Evolutionary conservation across 169 alveolate species (phyloP), one percentile per base, ranked within the genome.

Genomic region (Neospora caninum): DNA sequence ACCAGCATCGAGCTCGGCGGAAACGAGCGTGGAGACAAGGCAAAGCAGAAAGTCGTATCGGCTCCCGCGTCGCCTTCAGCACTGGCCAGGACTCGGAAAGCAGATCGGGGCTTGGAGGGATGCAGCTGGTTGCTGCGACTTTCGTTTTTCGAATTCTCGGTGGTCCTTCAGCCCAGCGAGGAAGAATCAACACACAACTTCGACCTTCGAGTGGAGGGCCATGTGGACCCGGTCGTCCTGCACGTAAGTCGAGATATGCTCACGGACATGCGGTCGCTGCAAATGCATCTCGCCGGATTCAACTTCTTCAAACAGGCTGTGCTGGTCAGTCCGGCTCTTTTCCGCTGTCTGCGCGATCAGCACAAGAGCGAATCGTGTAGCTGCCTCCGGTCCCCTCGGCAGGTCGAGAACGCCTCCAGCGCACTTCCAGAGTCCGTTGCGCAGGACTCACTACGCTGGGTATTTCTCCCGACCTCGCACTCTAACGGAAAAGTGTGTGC

Each of bases 271-370:
- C 73, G 73, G 73, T 64, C 73, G 73, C 31, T 64, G 73, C 73
- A 64, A 16, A 64, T 64, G 73, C 73, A 64, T 64, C 0, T 64
- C 31, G 7, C 4, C 25, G 73, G 73, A 13, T 64, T 64, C 31
- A 1, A 7, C 1, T 64, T 64, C 20, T 64, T 64, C 73, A 64
- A 7, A 27, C 4, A 16, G n/a, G 4, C 73, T 29, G 73, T 64
- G 73, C 86, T 78, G 86, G 86, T 78, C 27, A n/a, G 43, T 78
- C 86, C 86, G n/a, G 42, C 86, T 0, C 45, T 78, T 78, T 78
- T 78, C 27, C 86, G 39, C 86, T 6, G 39, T 78, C 45, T 78
- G 86, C 86, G 41, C 31, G 86, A 78, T 22, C 16, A 27, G 31
- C n/a, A 64, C n/a, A 64, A 64, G 20, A 64, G 1, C 73, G 73